Percentiles rank a stretch among this genome's conserved stretches.
phyloP scores from a whole-genome alignment of 2,329 filamentous ascomycete genomes.

The Pestalotiopsis sp. region DNA sequence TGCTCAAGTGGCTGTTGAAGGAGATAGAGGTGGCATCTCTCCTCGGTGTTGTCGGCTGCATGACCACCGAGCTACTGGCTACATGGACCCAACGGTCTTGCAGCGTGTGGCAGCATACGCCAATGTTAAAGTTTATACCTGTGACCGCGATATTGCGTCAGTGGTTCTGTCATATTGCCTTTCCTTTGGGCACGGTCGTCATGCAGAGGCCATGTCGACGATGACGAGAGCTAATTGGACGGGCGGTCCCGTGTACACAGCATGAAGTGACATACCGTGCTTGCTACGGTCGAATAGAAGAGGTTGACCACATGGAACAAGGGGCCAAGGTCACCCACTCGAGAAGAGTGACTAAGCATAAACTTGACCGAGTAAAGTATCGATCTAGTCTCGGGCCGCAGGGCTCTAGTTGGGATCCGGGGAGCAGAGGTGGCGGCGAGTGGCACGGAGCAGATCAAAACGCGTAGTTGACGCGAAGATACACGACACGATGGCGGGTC shows the following conservation, averaged over 20 bases:
- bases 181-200: neutral
- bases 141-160: neutral
- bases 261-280: neutral
- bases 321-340: neutral
- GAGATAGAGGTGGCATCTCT: neutral
- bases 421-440: neutral
- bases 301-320: too few relatives aligned
- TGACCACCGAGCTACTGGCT: neutral
- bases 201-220: neutral
- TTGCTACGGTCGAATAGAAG: neutral
- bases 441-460: neutral
- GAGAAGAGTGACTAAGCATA: neutral
- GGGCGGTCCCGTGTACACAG: neutral
- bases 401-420: neutral
- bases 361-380: neutral
- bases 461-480: neutral
- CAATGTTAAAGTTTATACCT: neutral
- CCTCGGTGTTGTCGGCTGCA: constrained; percentile 2
- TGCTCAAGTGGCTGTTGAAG: neutral
- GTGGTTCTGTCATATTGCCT: neutral
- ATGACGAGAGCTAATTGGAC: neutral
- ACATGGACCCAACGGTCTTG: neutral
- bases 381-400: neutral
- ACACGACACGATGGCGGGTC: neutral
- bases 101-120: neutral